Base-by-base conservation (phyloP, 306 rosid species). In the Quercus rubra region DNA sequence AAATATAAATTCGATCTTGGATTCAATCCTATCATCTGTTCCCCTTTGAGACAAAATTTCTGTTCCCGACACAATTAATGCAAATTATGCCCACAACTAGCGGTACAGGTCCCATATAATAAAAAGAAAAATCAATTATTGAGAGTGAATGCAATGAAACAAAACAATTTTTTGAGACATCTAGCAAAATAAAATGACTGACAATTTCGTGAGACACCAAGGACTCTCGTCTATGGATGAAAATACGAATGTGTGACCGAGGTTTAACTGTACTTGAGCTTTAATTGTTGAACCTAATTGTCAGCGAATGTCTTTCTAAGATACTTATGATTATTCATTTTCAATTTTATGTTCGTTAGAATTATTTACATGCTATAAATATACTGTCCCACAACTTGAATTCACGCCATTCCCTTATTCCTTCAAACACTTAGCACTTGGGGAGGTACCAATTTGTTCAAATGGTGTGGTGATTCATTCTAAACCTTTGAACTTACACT, bases 21-120 rank as follows among this genome's bases (percentile, higher is more conserved):
- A 78, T 63, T 70, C 83, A 28, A 54, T 62, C 83, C 82, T 63
- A 68, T 77, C 85, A 20, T 61, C 66, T 55, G 56, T 71, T 71
- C 21, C 25, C 28, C 51, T 79, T 61, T n/a, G 62, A 79, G 74
- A 83, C 79, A 80, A 84, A 80, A 35, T 41, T 59, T 59, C 17
- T 23, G 76, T 77, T 7, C 76, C 87, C 80, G 83, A 85, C 87
- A 82, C 33, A 82, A 66, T 85, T 30, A 86, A 81, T 85, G 79
- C 77, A 27, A 77, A 70, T 51, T 55, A 74, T 80, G 57, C 87
- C 73, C 83, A 59, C 80, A 59, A 82, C 72, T 69, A 25, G 55
- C 69, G 84, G 77, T 80, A 70, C 52, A 70, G 73, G 78, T 63
- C 52, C 28, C 61, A 17, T 33, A 33, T 58, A 57, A 21, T 10